A percentile compares a stretch with the other conserved stretches of the same genome.
phyloP scores from a whole-genome alignment of 2,329 filamentous ascomycete genomes.

The Aspergillus phoenicis region DNA sequence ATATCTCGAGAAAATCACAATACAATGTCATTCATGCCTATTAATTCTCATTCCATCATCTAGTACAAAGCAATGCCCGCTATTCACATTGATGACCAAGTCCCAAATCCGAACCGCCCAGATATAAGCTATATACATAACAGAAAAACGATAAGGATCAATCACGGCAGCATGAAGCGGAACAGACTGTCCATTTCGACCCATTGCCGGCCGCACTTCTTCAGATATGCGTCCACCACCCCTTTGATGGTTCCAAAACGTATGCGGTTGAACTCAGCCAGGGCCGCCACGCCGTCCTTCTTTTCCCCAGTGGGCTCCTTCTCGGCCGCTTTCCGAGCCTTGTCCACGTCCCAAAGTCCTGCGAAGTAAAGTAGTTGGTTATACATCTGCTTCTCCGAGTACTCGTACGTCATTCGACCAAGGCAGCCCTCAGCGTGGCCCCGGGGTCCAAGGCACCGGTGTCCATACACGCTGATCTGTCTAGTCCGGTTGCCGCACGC shows the following conservation, averaged over 20 bases:
- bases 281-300: constrained; percentile 66
- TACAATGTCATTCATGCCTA: constrained; percentile 13
- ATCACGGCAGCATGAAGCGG: constrained; percentile 54
- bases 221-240: constrained; percentile 79
- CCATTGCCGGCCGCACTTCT: constrained; percentile 89
- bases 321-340: constrained; percentile 61
- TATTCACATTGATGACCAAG: constrained; percentile 14
- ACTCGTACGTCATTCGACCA: constrained; percentile 86
- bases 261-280: constrained; percentile 80
- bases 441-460: constrained; percentile 82
- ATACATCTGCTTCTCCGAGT: constrained; percentile 85
- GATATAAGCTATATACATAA: constrained; percentile 28
- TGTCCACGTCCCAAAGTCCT: constrained; percentile 85
- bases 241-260: constrained; percentile 75
- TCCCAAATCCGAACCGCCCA: constrained; percentile 9
- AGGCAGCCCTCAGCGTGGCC: constrained; percentile 82
- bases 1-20: not conserved
- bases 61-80: constrained; percentile 13
- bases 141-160: constrained; percentile 11
- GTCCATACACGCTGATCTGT: constrained; percentile 90
- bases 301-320: constrained; percentile 56
- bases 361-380: constrained; percentile 92
- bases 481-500: constrained; percentile 84
- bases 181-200: constrained; percentile 92
- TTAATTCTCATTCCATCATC: constrained; percentile 17